These are phyloP conservation scores for Kazachstania sp. DNA, from an alignment of 1,139 yeast genomes.

Conservation along the genomic window DNA sequence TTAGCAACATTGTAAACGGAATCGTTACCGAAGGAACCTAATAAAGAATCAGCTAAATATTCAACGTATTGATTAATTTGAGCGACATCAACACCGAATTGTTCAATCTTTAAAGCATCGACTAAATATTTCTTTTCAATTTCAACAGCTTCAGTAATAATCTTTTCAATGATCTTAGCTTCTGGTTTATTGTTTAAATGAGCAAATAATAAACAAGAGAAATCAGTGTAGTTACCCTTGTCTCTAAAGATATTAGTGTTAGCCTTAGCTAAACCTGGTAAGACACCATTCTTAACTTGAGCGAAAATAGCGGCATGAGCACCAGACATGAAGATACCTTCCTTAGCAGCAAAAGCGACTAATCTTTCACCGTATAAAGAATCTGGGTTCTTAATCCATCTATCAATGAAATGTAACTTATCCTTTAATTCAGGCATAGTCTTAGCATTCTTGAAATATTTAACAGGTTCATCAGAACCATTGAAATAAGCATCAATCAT, in stretches of 20 bases:
- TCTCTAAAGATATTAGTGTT: conserved; percentile 96
- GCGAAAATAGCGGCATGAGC: conserved; percentile 97
- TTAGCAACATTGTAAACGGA: conserved; percentile 80
- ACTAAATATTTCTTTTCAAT: conserved; percentile 93
- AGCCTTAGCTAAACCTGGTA: conserved; percentile 97
- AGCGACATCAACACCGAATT: conserved; percentile 86
- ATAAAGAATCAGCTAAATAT: conserved; percentile 91
- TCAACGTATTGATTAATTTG: conserved; percentile 97
- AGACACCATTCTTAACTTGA: conserved; percentile 94
- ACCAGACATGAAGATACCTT: conserved; percentile 96
- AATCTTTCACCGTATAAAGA: conserved; percentile 91
- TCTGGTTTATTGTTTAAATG: conserved; percentile 88
- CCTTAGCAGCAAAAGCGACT: conserved; percentile 98
- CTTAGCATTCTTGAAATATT: conserved; percentile 84
- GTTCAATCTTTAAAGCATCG: conserved; percentile 84
- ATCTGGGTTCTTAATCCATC: conserved; percentile 85
- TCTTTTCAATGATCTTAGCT: conserved; percentile 64
- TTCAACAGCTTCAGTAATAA: conserved; percentile 89
- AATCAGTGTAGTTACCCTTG: conserved; percentile 97
- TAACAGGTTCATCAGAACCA: conserved; percentile 76
- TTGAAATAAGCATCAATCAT: conserved; percentile 90
- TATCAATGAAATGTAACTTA: conserved; percentile 97
- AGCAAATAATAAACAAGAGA: conserved; percentile 89
- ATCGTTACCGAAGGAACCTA: conserved; percentile 82
- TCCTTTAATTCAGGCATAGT: conserved; percentile 88